These are phyloP conservation scores for Crithidia acanthocephali DNA, from an alignment of 208 protist species.

Conservation along the genomic window DNA sequence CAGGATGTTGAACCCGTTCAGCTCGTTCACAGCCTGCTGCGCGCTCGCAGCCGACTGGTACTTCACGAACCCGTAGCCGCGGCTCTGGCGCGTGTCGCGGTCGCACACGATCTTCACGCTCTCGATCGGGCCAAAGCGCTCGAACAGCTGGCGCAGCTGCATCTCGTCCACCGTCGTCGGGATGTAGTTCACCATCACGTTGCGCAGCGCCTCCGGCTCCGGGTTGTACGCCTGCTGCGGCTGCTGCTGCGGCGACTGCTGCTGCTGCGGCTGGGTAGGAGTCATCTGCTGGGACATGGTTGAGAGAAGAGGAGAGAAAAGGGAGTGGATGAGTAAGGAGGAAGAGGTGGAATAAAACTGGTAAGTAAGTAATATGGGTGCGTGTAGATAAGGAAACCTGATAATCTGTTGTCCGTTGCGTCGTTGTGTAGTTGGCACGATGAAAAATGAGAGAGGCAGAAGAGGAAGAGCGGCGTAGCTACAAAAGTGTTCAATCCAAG, in stretches of 20 bases:
- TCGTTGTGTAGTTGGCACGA: too few relatives aligned
- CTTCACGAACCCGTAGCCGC: constrained; percentile 93
- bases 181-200: constrained; percentile 93
- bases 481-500: too few relatives aligned
- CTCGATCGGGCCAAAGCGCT: constrained; percentile 86
- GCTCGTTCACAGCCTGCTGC: constrained; percentile 72
- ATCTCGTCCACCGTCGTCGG: constrained; percentile 85
- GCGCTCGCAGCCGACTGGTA: constrained; percentile 78
- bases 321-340: background rate
- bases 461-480: too few relatives aligned
- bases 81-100: constrained; percentile 82
- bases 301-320: background rate
- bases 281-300: constrained; percentile 53
- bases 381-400: background rate
- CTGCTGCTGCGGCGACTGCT: constrained; percentile 44
- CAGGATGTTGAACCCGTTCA: constrained; percentile 88
- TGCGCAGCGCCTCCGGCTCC: constrained; percentile 78
- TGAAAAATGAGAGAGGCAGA: too few relatives aligned
- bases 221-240: constrained; percentile 49
- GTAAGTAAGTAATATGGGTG: too few relatives aligned
- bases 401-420: too few relatives aligned
- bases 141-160: constrained; percentile 86
- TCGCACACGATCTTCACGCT: constrained; percentile 91
- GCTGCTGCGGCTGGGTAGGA: constrained; percentile 39
- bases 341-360: constrained; percentile 4